Conservation (phyloP, 345 rosid species). For the Lenwebbia sp. region DNA sequence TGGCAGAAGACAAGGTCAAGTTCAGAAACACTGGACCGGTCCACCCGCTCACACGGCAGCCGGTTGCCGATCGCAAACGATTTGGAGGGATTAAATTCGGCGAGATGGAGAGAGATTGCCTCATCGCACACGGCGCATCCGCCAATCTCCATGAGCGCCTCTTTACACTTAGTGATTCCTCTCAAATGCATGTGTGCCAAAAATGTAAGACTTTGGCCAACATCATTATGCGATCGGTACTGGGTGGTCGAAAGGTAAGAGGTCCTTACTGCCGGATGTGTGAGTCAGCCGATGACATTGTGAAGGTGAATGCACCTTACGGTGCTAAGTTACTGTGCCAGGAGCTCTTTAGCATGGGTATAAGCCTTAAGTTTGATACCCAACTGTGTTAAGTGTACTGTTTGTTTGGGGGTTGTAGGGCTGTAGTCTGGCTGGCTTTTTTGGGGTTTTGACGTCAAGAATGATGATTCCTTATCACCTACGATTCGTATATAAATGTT, state of each 20-base stretch:
- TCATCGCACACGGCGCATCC: constrained; percentile 76
- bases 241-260: constrained; percentile 56
- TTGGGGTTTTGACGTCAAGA: background rate
- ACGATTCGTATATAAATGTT: background rate
- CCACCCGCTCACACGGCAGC: constrained; percentile 87
- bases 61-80: constrained; percentile 77
- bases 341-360: constrained; percentile 88
- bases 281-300: constrained; percentile 46
- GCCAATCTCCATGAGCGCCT: constrained; percentile 82
- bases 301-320: constrained; percentile 55
- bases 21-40: constrained; percentile 92
- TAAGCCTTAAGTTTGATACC: constrained; percentile 53
- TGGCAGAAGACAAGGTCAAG: constrained; percentile 88
- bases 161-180: constrained; percentile 66
- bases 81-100: constrained; percentile 88
- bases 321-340: constrained; percentile 73
- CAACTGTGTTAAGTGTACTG: constrained; percentile 18
- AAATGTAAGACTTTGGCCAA: constrained; percentile 50
- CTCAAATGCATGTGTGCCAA: constrained; percentile 65
- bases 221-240: constrained; percentile 51
- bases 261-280: constrained; percentile 74
- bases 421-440: background rate
- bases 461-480: background rate
- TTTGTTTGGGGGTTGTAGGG: background rate
- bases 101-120: constrained; percentile 91